Conservation (phyloP, 805 yeast species). For the Ascoidea rubescens region DNA sequence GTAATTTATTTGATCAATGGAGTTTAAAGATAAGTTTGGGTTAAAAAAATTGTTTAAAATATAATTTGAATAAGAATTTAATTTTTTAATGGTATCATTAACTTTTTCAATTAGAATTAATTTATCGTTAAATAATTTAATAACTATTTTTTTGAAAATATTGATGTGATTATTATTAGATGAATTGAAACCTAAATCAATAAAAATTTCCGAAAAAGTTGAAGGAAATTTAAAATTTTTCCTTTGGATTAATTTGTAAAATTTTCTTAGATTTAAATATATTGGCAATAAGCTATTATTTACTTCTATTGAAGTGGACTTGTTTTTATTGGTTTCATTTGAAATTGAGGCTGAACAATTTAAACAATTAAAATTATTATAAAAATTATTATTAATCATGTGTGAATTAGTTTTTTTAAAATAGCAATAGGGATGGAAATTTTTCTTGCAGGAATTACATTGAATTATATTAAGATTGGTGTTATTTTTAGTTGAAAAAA, state of each 20-base stretch:
- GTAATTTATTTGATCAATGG: constrained; percentile 7
- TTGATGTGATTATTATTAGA: constrained; percentile 5
- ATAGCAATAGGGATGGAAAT: constrained; percentile 23
- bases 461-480: constrained; percentile 5
- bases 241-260: constrained; percentile 17
- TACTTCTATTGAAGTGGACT: constrained; percentile 7
- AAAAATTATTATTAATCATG: constrained; percentile 11
- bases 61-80: background rate
- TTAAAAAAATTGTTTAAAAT: constrained; percentile 10
- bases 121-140: constrained; percentile 4
- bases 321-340: background rate
- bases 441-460: constrained; percentile 20
- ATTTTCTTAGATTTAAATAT: constrained; percentile 23
- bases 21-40: constrained; percentile 13
- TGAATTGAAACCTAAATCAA: constrained; percentile 11
- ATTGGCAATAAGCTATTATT: constrained; percentile 14
- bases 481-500: constrained; percentile 2
- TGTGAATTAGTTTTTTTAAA: too few species aligned
- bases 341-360: constrained; percentile 12
- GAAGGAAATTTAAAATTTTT: constrained; percentile 12
- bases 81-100: constrained; percentile 1
- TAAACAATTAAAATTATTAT: constrained; percentile 14
- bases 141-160: constrained; percentile 6
- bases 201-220: constrained; percentile 9
- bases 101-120: constrained; percentile 7